Evolutionary conservation across 2,329 filamentous ascomycete genomes (phyloP).

Genomic region (Trichophyton schoenleinii): DNA sequence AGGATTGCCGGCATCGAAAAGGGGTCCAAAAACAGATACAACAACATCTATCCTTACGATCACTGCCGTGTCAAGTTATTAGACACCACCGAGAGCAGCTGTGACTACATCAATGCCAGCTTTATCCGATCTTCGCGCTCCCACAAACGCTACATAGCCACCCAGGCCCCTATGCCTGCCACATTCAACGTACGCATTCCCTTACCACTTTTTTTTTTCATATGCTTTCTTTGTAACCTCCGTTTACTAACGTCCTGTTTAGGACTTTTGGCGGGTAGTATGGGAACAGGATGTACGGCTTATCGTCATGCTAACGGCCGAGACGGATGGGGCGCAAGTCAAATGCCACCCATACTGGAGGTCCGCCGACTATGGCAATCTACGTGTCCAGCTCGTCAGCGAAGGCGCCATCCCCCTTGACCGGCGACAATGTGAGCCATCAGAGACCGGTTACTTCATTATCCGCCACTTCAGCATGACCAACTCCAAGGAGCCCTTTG

Average conservation of each 20-base stretch:
- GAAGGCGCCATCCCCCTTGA: slow-evolving; percentile 75
- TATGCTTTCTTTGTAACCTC: too few species aligned
- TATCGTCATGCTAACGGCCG: slow-evolving; percentile 91
- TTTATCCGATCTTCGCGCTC: slow-evolving; percentile 67
- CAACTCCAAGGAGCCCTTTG: slow-evolving; percentile 65
- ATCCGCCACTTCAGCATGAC: slow-evolving; percentile 78
- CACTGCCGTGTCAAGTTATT: slow-evolving; percentile 76
- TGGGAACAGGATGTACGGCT: slow-evolving; percentile 96
- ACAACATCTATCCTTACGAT: slow-evolving; percentile 94
- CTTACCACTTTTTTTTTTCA: too few species aligned
- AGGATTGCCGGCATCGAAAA: slow-evolving; percentile 89
- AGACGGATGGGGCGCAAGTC: slow-evolving; percentile 80
- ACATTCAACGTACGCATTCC: slow-evolving; percentile 64
- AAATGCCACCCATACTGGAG: slow-evolving; percentile 96
- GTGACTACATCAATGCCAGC: slow-evolving; percentile 94
- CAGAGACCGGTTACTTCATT: slow-evolving; percentile 60
- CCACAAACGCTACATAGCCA: slow-evolving; percentile 88
- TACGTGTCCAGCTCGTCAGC: slow-evolving; percentile 63
- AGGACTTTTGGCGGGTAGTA: slow-evolving; percentile 96
- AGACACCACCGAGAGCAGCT: slow-evolving; percentile 52
- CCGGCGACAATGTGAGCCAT: slow-evolving; percentile 20
- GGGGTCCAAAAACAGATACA: slow-evolving; percentile 90
- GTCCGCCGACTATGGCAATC: slow-evolving; percentile 60
- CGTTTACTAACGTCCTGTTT: neutral
- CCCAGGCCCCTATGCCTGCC: slow-evolving; percentile 81